Evolutionary conservation across 345 rosid genomes (phyloP).

Genomic region (Turnera subulata): DNA sequence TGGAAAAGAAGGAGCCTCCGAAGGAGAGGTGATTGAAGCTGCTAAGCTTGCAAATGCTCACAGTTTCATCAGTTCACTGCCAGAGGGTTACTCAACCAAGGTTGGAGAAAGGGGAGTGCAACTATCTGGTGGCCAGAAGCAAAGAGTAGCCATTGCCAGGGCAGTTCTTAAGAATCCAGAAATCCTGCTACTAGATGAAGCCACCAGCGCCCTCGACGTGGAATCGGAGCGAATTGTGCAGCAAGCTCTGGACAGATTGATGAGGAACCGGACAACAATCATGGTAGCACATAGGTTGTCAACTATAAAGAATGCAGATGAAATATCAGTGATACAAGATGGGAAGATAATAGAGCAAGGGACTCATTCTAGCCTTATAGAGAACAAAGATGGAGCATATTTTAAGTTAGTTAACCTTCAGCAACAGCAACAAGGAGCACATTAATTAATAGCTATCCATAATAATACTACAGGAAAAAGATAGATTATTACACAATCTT

Average conservation of each 20-base stretch:
- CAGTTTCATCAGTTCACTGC: conserved; percentile 66
- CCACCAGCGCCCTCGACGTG: conserved; percentile 53
- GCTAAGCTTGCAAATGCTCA: conserved; percentile 83
- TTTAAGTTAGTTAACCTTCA: conserved; percentile 72
- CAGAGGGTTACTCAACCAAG: conserved; percentile 68
- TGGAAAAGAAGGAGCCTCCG: conserved; percentile 69
- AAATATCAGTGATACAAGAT: conserved; percentile 61
- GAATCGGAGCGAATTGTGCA: conserved; percentile 76
- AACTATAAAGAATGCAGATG: conserved; percentile 70
- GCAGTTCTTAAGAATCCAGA: conserved; percentile 54
- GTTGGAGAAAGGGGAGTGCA: conserved; percentile 88
- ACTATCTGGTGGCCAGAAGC: conserved; percentile 55
- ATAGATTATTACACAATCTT: neutral
- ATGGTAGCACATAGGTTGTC: conserved; percentile 85
- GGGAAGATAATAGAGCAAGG: conserved; percentile 79
- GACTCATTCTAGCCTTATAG: conserved; percentile 55
- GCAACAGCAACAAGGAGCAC: conserved; percentile 37
- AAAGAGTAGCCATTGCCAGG: conserved; percentile 53
- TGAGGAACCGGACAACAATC: conserved; percentile 68
- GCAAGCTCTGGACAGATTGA: conserved; percentile 73
- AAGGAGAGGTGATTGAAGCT: conserved; percentile 66
- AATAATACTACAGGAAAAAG: neutral
- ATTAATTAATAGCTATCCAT: conserved; percentile 10
- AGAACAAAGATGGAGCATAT: conserved; percentile 64
- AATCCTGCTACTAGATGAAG: conserved; percentile 54